A percentile compares a stretch with the other conserved stretches of the same genome.
Conservation (phyloP, 768 basidiomycete species). For the Phlebiopsis flavidoalba region DNA sequence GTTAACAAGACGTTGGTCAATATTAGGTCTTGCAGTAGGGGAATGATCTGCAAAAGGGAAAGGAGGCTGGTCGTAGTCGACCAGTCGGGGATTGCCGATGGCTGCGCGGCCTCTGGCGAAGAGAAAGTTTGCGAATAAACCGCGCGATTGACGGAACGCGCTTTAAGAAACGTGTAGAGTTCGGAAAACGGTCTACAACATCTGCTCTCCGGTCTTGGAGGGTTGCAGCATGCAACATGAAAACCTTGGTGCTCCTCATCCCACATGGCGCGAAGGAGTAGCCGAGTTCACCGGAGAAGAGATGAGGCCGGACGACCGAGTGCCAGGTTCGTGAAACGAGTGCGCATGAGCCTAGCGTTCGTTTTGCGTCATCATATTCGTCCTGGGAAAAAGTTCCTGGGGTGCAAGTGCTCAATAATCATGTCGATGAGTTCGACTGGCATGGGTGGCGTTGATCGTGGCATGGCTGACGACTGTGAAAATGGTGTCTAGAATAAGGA, state of each 20-base stretch:
- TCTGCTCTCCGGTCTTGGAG: not conserved
- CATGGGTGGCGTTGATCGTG: not conserved
- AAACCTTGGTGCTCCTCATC: too few relatives aligned
- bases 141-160: not conserved
- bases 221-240: too few relatives aligned
- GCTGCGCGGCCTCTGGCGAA: not conserved
- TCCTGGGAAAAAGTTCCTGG: not conserved
- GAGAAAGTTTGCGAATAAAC: not conserved
- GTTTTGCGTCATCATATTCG: not conserved
- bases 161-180: not conserved
- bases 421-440: not conserved
- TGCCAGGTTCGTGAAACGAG: not conserved
- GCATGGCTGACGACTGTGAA: too few relatives aligned
- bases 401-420: not conserved
- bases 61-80: not conserved
- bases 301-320: not conserved
- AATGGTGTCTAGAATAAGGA: too few relatives aligned
- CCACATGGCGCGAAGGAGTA: not conserved
- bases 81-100: not conserved
- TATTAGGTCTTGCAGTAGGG: not conserved
- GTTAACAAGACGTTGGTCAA: not conserved
- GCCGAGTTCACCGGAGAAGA: not conserved
- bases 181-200: not conserved
- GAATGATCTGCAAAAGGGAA: not conserved
- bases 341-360: not conserved